These are phyloP conservation scores for Mycothermus thermophilus DNA, from an alignment of 495 filamentous ascomycete species.

Conservation along the genomic window DNA sequence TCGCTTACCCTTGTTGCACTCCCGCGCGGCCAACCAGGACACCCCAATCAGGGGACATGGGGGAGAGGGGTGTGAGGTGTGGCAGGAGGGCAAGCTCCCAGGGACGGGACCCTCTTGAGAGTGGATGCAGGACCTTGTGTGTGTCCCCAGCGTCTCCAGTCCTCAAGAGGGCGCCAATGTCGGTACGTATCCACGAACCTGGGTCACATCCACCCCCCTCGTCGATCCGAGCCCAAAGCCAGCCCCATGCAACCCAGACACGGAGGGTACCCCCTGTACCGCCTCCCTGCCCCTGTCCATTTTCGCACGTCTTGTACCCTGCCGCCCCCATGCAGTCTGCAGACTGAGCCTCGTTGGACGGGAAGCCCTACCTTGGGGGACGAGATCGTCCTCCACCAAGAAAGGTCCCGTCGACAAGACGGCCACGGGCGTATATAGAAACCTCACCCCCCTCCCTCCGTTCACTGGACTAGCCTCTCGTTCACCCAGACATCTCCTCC, in stretches of 20 bases:
- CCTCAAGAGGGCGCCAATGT: slow-evolving; percentile 16
- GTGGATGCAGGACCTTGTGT: slow-evolving; percentile 12
- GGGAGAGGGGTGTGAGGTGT: too few relatives aligned
- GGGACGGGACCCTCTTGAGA: slow-evolving; percentile 4
- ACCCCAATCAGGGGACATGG: too few relatives aligned
- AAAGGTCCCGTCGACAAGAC: slow-evolving; percentile 15
- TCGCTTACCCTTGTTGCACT: slow-evolving; percentile 13
- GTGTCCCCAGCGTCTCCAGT: background rate
- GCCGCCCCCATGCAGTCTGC: slow-evolving; percentile 18
- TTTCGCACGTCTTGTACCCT: slow-evolving; percentile 5
- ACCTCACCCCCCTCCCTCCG: slow-evolving; percentile 15
- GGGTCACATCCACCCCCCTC: slow-evolving; percentile 4
- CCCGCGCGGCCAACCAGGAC: background rate
- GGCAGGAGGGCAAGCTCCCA: too few relatives aligned
- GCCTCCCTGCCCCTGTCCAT: slow-evolving; percentile 5
- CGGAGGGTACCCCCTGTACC: slow-evolving; percentile 7
- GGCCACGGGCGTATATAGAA: slow-evolving; percentile 21
- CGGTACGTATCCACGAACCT: slow-evolving; percentile 7
- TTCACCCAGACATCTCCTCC: slow-evolving; percentile 8
- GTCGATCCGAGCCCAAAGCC: slow-evolving; percentile 5
- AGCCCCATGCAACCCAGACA: slow-evolving; percentile 11
- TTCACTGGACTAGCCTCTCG: slow-evolving; percentile 3
- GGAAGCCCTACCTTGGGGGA: slow-evolving; percentile 16
- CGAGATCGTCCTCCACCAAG: slow-evolving; percentile 24
- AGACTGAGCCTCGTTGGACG: slow-evolving; percentile 18